phyloP scores from a whole-genome alignment of 2,329 filamentous ascomycete species.

The Fusarium albosuccineum region DNA sequence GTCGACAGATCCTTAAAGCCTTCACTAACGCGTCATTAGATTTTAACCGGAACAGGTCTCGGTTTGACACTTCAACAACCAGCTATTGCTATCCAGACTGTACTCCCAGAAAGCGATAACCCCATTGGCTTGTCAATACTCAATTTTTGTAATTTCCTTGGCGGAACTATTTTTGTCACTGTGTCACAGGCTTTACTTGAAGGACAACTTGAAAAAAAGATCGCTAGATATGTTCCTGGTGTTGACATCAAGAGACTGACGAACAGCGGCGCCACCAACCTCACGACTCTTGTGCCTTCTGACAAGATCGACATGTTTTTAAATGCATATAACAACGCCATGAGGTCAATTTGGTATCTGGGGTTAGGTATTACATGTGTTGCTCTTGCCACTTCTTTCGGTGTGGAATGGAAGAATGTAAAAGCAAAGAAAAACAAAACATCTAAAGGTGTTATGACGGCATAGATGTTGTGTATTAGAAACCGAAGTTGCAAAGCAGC shows the following conservation, averaged over 20 bases:
- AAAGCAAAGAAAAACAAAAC: slow-evolving; percentile 1
- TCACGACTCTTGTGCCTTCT: slow-evolving; percentile 5
- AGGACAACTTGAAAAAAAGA: slow-evolving; percentile 6
- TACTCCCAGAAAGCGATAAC: slow-evolving; percentile 18
- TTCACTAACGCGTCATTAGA: not conserved
- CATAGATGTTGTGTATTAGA: too few species aligned
- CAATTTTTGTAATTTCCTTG: slow-evolving; percentile 14
- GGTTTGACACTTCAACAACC: slow-evolving; percentile 17
- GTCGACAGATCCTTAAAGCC: not conserved
- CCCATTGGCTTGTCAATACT: slow-evolving; percentile 17
- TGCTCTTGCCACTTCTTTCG: slow-evolving; percentile 8
- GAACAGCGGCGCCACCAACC: slow-evolving; percentile 13
- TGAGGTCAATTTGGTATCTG: slow-evolving; percentile 23
- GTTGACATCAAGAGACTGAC: slow-evolving; percentile 5
- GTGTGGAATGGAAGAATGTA: slow-evolving; percentile 25
- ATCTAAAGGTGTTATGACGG: fast-evolving
- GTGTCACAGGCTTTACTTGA: slow-evolving; percentile 22
- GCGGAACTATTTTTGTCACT: slow-evolving; percentile 24
- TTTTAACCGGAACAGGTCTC: slow-evolving; percentile 19
- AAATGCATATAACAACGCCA: slow-evolving; percentile 24
- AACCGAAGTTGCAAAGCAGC: too few species aligned
- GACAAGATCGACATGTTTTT: slow-evolving; percentile 7
- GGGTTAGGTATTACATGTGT: slow-evolving; percentile 7
- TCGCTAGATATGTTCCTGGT: not conserved
- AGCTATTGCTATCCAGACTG: slow-evolving; percentile 18